Evolutionary conservation across 192 early-diverging fungal species (phyloP), one percentile per base, ranked within the genome.

Genomic region (Gaertneriomyces semiglobifer): DNA sequence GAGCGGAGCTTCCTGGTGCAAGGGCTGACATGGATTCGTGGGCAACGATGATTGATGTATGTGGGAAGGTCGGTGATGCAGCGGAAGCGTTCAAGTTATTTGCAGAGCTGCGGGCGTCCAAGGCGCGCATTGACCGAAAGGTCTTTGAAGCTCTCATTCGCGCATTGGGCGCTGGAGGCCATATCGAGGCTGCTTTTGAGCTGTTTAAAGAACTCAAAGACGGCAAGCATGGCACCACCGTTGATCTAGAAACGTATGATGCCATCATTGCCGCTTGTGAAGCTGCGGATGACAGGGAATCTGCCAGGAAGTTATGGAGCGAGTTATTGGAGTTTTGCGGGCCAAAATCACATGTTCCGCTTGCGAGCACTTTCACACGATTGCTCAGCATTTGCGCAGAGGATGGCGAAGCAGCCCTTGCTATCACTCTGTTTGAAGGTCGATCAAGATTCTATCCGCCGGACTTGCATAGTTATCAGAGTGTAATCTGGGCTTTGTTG

Each of bases 31-130:
- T 59, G 63, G 73, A 75, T 18, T 47, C 59, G 4, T 70, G 73
- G 73, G 68, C 68, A n/a, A 25, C 71, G 19, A 70, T 66, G 51
- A 65, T 75, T 33, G 68, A 70, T 14, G 63, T 45, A 5, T 50
- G 51, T 43, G 73, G 63, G 11, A 45, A 40, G 14, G 45, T 47
- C 10, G 54, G 55, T 7, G 47, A 70, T 5, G 41, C 66, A 7
- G 47, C 16, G 10, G 63, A 47, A 7, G 69, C 65, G 14, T 51
- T 45, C 18, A 44, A 44, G 33, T 18, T 62, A 39, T 64, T 40
- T 19, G 54, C 46, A 18, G 53, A 69, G 7, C n/a, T 71, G 12
- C n/a, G 16, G 8, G 41, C 20, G 10, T 44, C 38, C 47, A 11
- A 14, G 10, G 54, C 5, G 55, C 41, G 18, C 7, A 47, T 3